Percentiles rank a stretch among this genome's conserved stretches.
Evolutionary conservation across 345 rosid genomes (phyloP).

Genomic region (Pistacia vera): DNA sequence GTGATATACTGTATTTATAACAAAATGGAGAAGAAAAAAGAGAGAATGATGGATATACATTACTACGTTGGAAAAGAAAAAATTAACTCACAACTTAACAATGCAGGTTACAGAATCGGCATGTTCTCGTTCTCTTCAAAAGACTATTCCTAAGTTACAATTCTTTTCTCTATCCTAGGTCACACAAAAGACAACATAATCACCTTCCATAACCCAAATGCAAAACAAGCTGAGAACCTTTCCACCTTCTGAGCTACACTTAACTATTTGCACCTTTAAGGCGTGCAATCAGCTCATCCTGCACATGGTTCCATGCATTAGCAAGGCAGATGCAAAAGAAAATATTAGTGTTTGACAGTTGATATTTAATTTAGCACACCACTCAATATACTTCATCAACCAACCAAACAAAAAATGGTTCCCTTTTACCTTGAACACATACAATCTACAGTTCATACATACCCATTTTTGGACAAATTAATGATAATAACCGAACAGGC

Average conservation of each 20-base stretch:
- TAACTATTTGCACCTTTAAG: slow-evolving; percentile 55
- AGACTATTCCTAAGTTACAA: slow-evolving; percentile 5
- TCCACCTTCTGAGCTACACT: slow-evolving; percentile 3
- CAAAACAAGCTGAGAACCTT: neutral
- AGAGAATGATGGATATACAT: no score
- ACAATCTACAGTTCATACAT: neutral
- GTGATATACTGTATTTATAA: no score
- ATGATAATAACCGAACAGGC: neutral
- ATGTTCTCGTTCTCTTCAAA: slow-evolving; percentile 5
- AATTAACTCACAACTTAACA: neutral
- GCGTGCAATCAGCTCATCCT: slow-evolving; percentile 90
- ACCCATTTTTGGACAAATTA: neutral
- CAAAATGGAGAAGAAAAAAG: no score
- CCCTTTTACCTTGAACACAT: neutral
- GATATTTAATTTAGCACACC: neutral
- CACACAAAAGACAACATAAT: slow-evolving; percentile 19
- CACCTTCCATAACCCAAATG: slow-evolving; percentile 11
- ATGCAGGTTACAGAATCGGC: neutral
- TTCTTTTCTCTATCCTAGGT: slow-evolving; percentile 2
- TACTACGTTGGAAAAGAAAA: neutral
- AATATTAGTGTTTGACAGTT: no score
- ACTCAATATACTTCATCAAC: neutral
- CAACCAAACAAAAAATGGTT: neutral
- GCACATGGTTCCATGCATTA: slow-evolving; percentile 29
- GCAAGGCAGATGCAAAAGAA: neutral